phyloP scores from a whole-genome alignment of 768 basidiomycete genomes.

The Leccinum fibrillosum region DNA sequence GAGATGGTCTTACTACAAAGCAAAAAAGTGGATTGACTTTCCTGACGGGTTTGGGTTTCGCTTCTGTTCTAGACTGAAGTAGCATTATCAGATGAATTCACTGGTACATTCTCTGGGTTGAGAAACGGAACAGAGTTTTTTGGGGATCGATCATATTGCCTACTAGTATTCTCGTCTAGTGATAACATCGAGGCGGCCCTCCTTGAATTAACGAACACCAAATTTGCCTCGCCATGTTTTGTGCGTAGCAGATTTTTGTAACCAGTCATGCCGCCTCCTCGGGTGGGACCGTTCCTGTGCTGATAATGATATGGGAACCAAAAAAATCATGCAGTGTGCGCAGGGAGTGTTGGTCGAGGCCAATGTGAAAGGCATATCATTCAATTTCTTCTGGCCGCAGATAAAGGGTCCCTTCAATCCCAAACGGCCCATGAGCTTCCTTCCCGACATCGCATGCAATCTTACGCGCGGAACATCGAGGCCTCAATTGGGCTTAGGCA shows the following conservation, averaged over 20 bases:
- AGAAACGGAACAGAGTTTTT: neutral
- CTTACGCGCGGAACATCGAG: neutral
- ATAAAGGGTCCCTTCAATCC: neutral
- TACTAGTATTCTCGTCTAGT: neutral
- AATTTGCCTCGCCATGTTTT: neutral
- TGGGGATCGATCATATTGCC: neutral
- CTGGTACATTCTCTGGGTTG: neutral
- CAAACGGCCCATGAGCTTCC: neutral
- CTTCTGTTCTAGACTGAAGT: neutral
- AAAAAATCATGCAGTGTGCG: neutral
- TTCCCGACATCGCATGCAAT: neutral
- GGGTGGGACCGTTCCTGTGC: neutral
- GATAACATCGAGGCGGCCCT: too few species aligned
- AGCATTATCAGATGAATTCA: conserved; percentile 1
- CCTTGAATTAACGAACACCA: too few species aligned
- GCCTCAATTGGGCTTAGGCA: neutral
- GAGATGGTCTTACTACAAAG: conserved; percentile 35
- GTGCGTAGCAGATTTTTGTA: neutral
- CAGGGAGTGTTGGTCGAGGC: neutral
- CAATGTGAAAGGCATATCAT: neutral
- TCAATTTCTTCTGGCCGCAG: neutral
- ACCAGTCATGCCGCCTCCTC: neutral
- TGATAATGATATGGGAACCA: neutral
- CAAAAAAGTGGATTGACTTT: conserved; percentile 14
- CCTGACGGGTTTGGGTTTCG: neutral